Evolutionary conservation across 1,284 basidiomycete genomes (phyloP), one percentile per base, ranked within the genome.

Genomic region (Rhizoctonia solani): DNA sequence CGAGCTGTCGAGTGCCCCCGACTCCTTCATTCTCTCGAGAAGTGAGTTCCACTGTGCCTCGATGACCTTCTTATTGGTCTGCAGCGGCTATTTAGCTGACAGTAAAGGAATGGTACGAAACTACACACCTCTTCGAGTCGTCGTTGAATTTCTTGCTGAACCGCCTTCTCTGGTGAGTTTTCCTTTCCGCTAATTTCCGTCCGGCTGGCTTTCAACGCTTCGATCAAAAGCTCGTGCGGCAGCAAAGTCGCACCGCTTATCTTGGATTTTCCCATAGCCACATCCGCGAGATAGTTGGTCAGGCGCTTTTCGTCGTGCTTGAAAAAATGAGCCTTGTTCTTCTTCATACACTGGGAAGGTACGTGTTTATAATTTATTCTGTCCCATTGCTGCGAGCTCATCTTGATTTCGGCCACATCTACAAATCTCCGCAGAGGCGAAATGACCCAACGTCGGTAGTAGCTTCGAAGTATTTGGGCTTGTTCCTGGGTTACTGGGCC

Each of bases 41-140:
- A 90, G 77, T 0, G 83, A 77, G 65, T 81, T 79, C 89, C 88
- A 91, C 73, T 90, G 89, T 0, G 80, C 81, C 68, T 89, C 82
- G 4, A 84, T 71, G 44, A 86, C 82, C 29, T 80, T 76, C 21
- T 75, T 46, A 70, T 79, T 73, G n/a, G 74, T 49, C 65, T 66
- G 42, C 23, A 19, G 25, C 19, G 37, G 25, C 14, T 29, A 16
- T 42, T 27, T 16, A 49, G 29, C 21, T 37, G 19, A 29, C 25
- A 23, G 9, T 4, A 6, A 27, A 49, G 14, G 3, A 49, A 14
- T 25, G 21, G 21, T 21, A 49, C 23, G 14, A 5, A 27, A 27
- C 6, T 27, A 49, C 63, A 25, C 34, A 69, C 63, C 61, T 69
- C 66, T 42, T 30, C 56, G 34, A 67, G 47, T 4, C 53, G 42